Percentiles rank a stretch among this genome's conserved stretches.
Conservation (phyloP, 2,329 filamentous ascomycete species). For the Aspergillus chevalieri region DNA sequence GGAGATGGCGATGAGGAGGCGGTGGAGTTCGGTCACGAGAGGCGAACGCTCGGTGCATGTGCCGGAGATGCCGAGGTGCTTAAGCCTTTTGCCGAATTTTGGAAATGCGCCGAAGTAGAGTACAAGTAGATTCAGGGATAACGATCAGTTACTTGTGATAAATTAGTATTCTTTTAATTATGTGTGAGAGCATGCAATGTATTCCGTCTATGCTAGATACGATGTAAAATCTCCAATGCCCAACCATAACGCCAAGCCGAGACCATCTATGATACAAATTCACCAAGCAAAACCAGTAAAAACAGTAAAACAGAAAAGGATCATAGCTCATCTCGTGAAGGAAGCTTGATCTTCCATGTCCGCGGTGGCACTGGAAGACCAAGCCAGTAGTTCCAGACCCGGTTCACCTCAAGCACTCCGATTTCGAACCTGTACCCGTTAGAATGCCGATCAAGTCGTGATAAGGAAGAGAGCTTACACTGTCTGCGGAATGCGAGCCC, state of each 20-base stretch:
- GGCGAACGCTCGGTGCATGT: conserved; percentile 12
- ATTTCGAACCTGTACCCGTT: conserved; percentile 43
- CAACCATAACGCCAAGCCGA: background rate
- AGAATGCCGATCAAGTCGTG: background rate
- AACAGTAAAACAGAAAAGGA: background rate
- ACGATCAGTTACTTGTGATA: no score
- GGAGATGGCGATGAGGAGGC: conserved; percentile 4
- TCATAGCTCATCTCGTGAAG: conserved; percentile 39
- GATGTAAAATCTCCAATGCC: background rate
- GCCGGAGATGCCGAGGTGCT: conserved; percentile 13
- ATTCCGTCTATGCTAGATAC: background rate
- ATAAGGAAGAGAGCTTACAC: conserved; percentile 54
- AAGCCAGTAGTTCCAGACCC: conserved; percentile 58
- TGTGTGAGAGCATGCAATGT: background rate
- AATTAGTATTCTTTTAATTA: background rate
- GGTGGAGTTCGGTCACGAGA: conserved; percentile 11
- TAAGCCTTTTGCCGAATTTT: background rate
- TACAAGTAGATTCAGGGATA: background rate
- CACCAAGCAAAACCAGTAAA: background rate
- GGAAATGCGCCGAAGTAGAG: background rate
- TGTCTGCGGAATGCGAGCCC: conserved; percentile 61
- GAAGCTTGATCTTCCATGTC: conserved; percentile 48
- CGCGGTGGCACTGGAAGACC: conserved; percentile 55
- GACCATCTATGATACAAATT: background rate
- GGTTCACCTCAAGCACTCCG: conserved; percentile 46